Base-by-base conservation (phyloP, 2,329 filamentous ascomycete genomes). In the Aciculosporium take region DNA sequence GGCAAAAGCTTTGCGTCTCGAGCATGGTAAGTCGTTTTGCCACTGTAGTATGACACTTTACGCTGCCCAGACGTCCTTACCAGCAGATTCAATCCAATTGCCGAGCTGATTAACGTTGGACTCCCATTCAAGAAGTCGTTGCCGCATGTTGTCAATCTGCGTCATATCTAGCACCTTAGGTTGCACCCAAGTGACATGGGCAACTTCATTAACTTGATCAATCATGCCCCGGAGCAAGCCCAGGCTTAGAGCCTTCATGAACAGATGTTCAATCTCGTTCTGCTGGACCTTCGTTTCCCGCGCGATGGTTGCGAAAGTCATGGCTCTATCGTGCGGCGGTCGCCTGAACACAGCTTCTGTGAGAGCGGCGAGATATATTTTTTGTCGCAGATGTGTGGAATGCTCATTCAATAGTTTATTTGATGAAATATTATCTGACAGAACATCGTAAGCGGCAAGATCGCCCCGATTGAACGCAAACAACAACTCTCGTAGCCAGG, bases 201-300 rank as follows among this genome's bases (percentile, higher is more conserved):
- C 91, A 51, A 96, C 79, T 63, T 88, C 81, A 37, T 86, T 86
- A 25, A 98, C 91, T 66, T 98, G 89, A 61, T 98, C 91, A 54
- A 98, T 96, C 43, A 84, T 91, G 35, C 91, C 91, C 51, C 82
- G 76, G 51, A 98, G 68, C 51, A 98, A 69, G 1, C 91, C 91
- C 52, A 98, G 65, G 56, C 88, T 95, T 54, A 98, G 66, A n/a
- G 91, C 91, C 71, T 95, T 96, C 91, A 98, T 98, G 55, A 98
- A 84, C 49, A 98, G 68, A 61, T 96, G 89, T 71, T 98, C 91
- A 52, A 98, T 96, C 67, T 96, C 86, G 54, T 91, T 79, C 3
- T 79, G 76, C 52, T 79, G 75, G 39, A 98, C 88, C 64, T 94
- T 94, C 3, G 91, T 98, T 68, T 96, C 89, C 51, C 82, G 72